phyloP scores from a whole-genome alignment of 2,329 filamentous ascomycete species.

The Aspergillus hortae region DNA sequence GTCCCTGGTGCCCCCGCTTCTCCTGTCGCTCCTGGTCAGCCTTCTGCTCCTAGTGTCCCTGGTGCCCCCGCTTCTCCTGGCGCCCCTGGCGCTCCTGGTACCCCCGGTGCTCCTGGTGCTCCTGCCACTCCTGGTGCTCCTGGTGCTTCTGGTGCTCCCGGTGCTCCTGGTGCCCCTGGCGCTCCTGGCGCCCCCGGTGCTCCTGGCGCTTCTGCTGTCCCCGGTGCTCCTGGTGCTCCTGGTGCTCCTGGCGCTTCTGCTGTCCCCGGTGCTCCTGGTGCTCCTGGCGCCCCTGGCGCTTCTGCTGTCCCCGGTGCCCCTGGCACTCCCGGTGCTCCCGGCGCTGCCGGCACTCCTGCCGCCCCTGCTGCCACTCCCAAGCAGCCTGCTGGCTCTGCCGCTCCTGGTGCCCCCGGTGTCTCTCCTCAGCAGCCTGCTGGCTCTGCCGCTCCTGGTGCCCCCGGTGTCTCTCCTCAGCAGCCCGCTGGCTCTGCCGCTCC shows the following conservation, averaged over 20 bases:
- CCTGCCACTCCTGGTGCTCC: slow-evolving; percentile 7
- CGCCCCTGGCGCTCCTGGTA: background rate
- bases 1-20: background rate
- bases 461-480: too few species aligned
- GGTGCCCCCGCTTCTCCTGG: slow-evolving; percentile 1
- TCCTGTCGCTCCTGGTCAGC: slow-evolving; percentile 4
- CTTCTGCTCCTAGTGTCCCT: slow-evolving; percentile 2
- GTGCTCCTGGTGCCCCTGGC: slow-evolving; percentile 5
- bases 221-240: slow-evolving; percentile 5
- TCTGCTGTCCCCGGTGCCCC: slow-evolving; percentile 5
- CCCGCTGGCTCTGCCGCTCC: background rate
- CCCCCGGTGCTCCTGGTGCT: background rate
- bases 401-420: too few species aligned
- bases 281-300: slow-evolving; percentile 8
- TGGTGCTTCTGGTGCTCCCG: slow-evolving; percentile 4
- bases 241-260: slow-evolving; percentile 4
- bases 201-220: slow-evolving; percentile 6
- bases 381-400: too few species aligned
- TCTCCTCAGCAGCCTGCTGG: too few species aligned
- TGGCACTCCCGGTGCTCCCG: background rate
- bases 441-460: too few species aligned
- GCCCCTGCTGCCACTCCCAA: too few species aligned
- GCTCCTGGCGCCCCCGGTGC: slow-evolving; percentile 6
- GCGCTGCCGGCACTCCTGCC: too few species aligned
- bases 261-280: slow-evolving; percentile 2